Evolutionary conservation across 192 early-diverging fungal genomes (phyloP).

Genomic region (Entrophospora sp.): DNA sequence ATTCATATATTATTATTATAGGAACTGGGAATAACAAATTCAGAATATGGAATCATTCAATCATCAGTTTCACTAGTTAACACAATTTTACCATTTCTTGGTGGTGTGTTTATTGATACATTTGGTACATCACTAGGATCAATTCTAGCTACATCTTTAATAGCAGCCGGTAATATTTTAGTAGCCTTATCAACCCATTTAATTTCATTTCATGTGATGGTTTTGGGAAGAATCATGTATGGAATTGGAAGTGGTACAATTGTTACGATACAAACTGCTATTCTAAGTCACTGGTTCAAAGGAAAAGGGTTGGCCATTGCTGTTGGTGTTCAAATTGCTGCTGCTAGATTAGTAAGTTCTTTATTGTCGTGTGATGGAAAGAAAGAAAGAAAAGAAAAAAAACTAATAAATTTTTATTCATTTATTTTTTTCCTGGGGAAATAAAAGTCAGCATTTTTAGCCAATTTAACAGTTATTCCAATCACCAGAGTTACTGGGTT

Average conservation of each 20-base stretch:
- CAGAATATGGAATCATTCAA: slow-evolving; percentile 59
- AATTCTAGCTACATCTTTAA: slow-evolving; percentile 46
- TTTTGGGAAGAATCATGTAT: slow-evolving; percentile 51
- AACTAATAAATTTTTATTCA: too few relatives aligned
- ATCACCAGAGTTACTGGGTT: slow-evolving; percentile 38
- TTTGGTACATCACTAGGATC: slow-evolving; percentile 56
- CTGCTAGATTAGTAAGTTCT: slow-evolving; percentile 46
- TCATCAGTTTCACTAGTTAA: slow-evolving; percentile 59
- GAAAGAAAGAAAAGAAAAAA: too few relatives aligned
- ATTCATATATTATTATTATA: slow-evolving; percentile 18
- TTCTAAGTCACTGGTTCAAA: slow-evolving; percentile 60
- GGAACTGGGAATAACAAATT: slow-evolving; percentile 56
- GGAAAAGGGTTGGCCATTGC: slow-evolving; percentile 50
- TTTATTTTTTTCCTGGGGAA: too few relatives aligned
- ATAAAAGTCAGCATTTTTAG: slow-evolving; percentile 43
- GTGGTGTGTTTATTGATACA: slow-evolving; percentile 56
- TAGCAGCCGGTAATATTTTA: slow-evolving; percentile 48
- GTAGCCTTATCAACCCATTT: slow-evolving; percentile 50
- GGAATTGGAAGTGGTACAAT: slow-evolving; percentile 61
- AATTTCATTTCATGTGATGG: slow-evolving; percentile 47
- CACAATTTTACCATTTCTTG: slow-evolving; percentile 52
- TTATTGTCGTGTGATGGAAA: too few relatives aligned
- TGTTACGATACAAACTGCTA: slow-evolving; percentile 57
- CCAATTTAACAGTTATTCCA: slow-evolving; percentile 51
- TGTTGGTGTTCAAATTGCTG: slow-evolving; percentile 52